Conservation (phyloP, 1,284 basidiomycete genomes). For the Naganishia cerealis region DNA sequence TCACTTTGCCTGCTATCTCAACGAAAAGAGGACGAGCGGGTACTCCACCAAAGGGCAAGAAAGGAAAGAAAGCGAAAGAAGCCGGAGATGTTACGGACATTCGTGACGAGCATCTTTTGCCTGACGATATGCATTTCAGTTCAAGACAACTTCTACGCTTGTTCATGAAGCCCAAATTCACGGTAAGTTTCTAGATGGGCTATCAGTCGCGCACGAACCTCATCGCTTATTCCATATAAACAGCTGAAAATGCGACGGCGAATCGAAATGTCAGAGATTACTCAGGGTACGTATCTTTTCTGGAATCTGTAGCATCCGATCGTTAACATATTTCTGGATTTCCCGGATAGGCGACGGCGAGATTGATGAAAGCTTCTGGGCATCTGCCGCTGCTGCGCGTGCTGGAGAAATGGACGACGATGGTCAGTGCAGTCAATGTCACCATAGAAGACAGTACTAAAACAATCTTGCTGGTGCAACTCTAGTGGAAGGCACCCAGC, state of each 20-base stretch:
- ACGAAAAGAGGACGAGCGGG: conserved; percentile 48
- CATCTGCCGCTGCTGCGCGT: conserved; percentile 79
- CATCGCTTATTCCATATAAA: background rate
- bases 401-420: conserved; percentile 59
- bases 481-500: conserved; percentile 55
- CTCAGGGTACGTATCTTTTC: background rate
- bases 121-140: conserved; percentile 97
- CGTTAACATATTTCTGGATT: conserved; percentile 3
- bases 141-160: conserved; percentile 83
- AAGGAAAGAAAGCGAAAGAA: conserved; percentile 56
- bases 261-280: conserved; percentile 34
- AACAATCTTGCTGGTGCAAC: background rate
- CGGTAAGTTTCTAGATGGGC: conserved; percentile 59
- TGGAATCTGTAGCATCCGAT: background rate
- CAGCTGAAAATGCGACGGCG: conserved; percentile 79
- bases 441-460: background rate
- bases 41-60: conserved; percentile 58
- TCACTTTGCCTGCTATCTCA: conserved; percentile 67
- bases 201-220: background rate
- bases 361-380: conserved; percentile 93
- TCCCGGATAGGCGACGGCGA: conserved; percentile 64
- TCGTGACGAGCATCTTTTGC: conserved; percentile 76
- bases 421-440: conserved; percentile 54
- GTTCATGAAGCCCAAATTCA: conserved; percentile 93
- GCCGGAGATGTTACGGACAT: conserved; percentile 59